Evolutionary conservation across 371 early-diverging fungal genomes (phyloP), one percentile per base, ranked within the genome.

Genomic region (Synchytrium microbalum): DNA sequence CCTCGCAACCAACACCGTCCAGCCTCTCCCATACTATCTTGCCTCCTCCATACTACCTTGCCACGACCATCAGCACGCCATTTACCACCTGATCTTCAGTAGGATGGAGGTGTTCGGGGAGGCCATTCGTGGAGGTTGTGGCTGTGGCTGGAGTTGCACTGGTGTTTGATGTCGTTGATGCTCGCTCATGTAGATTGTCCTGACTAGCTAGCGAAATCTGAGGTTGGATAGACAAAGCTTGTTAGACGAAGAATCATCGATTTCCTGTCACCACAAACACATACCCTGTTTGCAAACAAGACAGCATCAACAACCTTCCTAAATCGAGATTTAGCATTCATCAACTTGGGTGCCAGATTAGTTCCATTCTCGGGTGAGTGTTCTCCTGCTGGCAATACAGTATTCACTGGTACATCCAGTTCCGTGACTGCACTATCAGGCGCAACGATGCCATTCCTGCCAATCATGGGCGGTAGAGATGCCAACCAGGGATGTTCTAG

Each of bases 401-500:
- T n/a, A n/a, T n/a, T n/a, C n/a, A n/a, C n/a, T n/a, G n/a, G n/a
- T n/a, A n/a, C n/a, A n/a, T n/a, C n/a, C n/a, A n/a, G n/a, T n/a
- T n/a, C n/a, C n/a, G n/a, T n/a, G 46, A 38, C 46, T 10, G 10
- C 46, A 5, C 19, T 38, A 19, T 38, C 46, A 5, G 5, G 46
- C 19, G 46, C 46, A 5, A 38, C 46, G 19, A 38, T 38, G 19
- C 46, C 46, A 38, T 38, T 38, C 46, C 46, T 5, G 46, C 46
- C 46, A 5, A 19, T 38, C 46, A 38, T 38, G 19, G 46, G 46
- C 19, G 46, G 46, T 38, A 38, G 46, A 19, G 46, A 38, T 38
- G 46, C 46, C 19, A 71, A 68, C 71, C 71, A 71, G 31, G 69
- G 68, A 32, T 71, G 71, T 1, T 54, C 24, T 25, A 68, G 64